Percentiles rank a stretch among this genome's conserved stretches.
phyloP scores from a whole-genome alignment of 768 basidiomycete genomes.

The Agaricus subrufescens region DNA sequence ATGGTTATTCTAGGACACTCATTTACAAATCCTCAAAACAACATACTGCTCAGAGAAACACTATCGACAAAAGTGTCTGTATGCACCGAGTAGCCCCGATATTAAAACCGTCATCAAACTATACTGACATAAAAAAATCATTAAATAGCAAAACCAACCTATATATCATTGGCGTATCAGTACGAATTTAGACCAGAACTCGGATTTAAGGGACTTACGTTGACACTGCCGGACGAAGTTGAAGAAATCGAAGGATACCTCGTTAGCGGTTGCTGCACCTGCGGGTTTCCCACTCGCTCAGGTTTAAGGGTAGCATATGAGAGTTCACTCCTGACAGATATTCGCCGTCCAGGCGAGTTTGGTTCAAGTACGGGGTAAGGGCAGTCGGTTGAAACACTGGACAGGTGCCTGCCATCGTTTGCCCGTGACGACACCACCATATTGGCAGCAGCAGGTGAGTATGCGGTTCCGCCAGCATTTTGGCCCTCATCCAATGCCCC shows the following conservation, averaged over 20 bases:
- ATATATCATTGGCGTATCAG: no score
- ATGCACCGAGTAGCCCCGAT: no score
- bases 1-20: no score
- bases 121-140: no score
- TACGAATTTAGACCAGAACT: no score
- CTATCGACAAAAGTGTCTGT: no score
- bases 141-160: no score
- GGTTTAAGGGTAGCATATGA: neutral
- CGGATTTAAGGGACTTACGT: neutral
- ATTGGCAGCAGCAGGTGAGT: neutral
- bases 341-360: neutral
- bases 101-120: no score
- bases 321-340: slow-evolving; percentile 1
- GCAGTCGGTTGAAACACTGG: neutral
- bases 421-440: neutral
- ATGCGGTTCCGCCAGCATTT: neutral
- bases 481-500: neutral
- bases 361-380: slow-evolving; percentile 5
- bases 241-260: neutral
- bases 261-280: neutral
- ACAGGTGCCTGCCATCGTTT: neutral
- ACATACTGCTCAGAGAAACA: no score
- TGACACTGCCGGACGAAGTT: neutral
- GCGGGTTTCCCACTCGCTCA: neutral
- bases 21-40: no score